Conservation (phyloP, 768 basidiomycete genomes). For the Rhizopogon vinicolor region DNA sequence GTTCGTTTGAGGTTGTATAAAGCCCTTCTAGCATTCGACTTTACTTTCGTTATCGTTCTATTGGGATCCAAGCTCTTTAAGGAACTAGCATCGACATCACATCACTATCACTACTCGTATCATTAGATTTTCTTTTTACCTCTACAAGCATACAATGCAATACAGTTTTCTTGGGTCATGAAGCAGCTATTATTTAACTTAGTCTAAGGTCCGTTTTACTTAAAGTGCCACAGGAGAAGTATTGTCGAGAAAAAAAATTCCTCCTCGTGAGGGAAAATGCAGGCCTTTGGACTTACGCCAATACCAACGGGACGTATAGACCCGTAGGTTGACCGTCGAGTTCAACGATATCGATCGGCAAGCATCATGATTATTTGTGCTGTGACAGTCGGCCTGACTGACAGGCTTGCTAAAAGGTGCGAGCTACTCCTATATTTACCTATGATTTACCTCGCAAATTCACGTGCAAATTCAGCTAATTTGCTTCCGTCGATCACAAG, state of each 20-base stretch:
- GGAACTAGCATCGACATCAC: conserved; percentile 2
- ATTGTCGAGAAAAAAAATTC: no score
- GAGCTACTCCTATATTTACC: no score
- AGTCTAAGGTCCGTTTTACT: background rate
- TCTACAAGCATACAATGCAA: conserved; percentile 12
- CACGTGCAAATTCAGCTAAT: background rate
- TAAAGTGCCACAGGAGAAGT: background rate
- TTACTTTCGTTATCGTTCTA: background rate
- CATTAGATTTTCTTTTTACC: conserved; percentile 14
- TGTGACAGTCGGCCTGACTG: no score
- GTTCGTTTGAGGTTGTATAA: conserved; percentile 51
- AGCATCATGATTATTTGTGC: no score
- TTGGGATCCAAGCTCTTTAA: conserved; percentile 2
- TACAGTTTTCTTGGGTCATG: conserved; percentile 3
- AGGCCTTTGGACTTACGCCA: no score
- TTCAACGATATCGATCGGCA: no score
- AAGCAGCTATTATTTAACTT: no score
- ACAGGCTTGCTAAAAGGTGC: no score
- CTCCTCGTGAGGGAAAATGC: no score
- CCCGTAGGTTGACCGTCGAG: no score
- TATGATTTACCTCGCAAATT: no score
- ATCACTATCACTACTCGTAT: conserved; percentile 14
- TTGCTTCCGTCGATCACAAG: background rate
- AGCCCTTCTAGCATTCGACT: background rate
- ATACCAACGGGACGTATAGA: no score